Percentiles rank a stretch among this genome's conserved stretches.
These are phyloP conservation scores for Dalbergia cultrata DNA, from an alignment of 306 rosid species.

Conservation along the genomic window DNA sequence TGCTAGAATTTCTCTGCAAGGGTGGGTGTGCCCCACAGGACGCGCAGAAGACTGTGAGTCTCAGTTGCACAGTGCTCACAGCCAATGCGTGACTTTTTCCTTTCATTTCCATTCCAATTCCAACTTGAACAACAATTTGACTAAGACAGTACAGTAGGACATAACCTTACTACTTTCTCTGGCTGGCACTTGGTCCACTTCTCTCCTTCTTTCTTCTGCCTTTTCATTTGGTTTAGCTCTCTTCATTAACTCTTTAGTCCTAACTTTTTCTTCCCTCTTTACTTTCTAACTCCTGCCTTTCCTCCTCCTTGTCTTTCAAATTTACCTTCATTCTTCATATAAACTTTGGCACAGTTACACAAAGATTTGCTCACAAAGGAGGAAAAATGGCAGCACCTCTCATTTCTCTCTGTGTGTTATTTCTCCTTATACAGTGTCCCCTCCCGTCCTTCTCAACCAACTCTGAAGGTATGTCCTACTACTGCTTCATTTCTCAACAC, in stretches of 20 bases:
- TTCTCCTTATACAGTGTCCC: constrained; percentile 49
- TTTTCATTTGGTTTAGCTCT: background rate
- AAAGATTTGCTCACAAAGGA: background rate
- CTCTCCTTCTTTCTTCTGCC: constrained; percentile 25
- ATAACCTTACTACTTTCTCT: background rate
- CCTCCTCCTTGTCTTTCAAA: background rate
- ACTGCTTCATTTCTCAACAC: constrained; percentile 28
- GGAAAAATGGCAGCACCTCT: constrained; percentile 48
- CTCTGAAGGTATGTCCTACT: constrained; percentile 52
- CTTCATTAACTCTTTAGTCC: background rate
- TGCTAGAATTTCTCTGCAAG: background rate
- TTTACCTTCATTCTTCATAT: background rate
- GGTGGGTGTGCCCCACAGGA: constrained; percentile 44
- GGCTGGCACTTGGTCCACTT: background rate
- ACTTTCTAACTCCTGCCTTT: background rate
- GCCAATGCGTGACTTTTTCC: constrained; percentile 45
- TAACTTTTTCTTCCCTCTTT: background rate
- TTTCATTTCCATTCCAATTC: constrained; percentile 1
- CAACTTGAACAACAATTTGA: constrained; percentile 31
- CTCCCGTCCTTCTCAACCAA: constrained; percentile 50
- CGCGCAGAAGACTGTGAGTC: constrained; percentile 35
- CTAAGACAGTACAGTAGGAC: constrained; percentile 2
- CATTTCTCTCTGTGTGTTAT: constrained; percentile 38
- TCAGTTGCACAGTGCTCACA: constrained; percentile 20
- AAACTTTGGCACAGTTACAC: constrained; percentile 11